Evolutionary conservation across 192 early-diverging fungal species (phyloP).

Genomic region (Nowakowskiella sp.): DNA sequence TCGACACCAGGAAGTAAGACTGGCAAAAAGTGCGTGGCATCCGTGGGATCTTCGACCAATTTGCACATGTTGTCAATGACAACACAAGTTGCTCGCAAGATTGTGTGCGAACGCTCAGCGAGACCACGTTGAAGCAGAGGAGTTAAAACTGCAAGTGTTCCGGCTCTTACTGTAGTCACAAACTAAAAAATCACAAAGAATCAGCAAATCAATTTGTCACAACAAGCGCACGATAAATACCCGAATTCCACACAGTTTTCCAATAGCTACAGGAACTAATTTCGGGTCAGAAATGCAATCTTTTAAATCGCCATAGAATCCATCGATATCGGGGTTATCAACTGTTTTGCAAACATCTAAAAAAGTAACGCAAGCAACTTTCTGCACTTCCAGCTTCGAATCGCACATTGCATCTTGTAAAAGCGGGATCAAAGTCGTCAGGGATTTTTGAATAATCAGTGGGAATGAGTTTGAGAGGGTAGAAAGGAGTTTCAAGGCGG

Average conservation of each 20-base stretch:
- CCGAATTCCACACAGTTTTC: background rate
- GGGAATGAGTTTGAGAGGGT: no score
- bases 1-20: conserved; percentile 68
- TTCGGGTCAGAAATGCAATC: conserved; percentile 67
- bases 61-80: conserved; percentile 91
- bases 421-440: conserved; percentile 58
- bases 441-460: conserved; percentile 5
- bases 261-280: conserved; percentile 70
- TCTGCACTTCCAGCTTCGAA: conserved; percentile 65
- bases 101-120: conserved; percentile 58
- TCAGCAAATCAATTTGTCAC: no score
- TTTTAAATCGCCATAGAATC: conserved; percentile 67
- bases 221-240: background rate
- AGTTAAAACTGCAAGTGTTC: background rate
- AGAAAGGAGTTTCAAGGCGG: no score
- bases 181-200: no score
- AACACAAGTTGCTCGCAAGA: conserved; percentile 65
- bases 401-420: conserved; percentile 75
- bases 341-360: conserved; percentile 57
- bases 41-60: conserved; percentile 72
- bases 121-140: conserved; percentile 27
- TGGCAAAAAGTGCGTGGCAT: conserved; percentile 73
- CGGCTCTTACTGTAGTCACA: conserved; percentile 8
- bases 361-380: conserved; percentile 45
- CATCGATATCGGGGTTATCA: conserved; percentile 72